Conservation (phyloP, 179 eudicot species). For the Nepenthes alata region DNA sequence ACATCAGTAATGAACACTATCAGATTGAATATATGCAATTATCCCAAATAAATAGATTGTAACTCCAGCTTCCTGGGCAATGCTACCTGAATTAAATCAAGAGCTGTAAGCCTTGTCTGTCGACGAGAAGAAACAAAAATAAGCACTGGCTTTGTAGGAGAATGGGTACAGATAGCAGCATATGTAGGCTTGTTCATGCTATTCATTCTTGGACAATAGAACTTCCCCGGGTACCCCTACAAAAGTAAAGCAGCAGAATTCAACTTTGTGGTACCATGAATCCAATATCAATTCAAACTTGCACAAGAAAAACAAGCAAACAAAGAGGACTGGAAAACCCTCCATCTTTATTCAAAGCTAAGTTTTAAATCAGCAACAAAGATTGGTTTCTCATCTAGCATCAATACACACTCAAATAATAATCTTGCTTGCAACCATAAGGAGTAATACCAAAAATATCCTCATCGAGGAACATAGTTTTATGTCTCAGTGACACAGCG, state of each 20-base stretch:
- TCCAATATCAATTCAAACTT: not conserved
- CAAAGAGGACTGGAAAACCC: no score
- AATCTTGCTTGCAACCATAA: no score
- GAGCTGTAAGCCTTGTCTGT: slow-evolving; percentile 96
- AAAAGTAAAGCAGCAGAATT: slow-evolving; percentile 3
- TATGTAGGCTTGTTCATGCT: slow-evolving; percentile 99
- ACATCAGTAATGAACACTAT: not conserved
- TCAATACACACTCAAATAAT: no score
- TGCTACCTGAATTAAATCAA: slow-evolving; percentile 90
- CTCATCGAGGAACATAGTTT: no score
- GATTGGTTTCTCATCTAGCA: no score
- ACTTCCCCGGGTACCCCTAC: slow-evolving; percentile 98
- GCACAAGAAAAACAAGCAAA: no score
- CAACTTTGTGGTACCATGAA: not conserved
- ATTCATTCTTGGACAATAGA: slow-evolving; percentile 95
- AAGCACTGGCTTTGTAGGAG: slow-evolving; percentile 95
- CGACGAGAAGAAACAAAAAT: slow-evolving; percentile 97
- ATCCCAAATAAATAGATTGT: not conserved
- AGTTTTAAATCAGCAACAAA: no score
- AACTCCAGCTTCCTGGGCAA: not conserved
- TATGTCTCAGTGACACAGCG: no score
- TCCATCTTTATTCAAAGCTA: no score
- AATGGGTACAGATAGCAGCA: slow-evolving; percentile 94
- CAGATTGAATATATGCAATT: not conserved
- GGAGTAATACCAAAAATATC: no score